phyloP scores from a whole-genome alignment of 768 basidiomycete species.

The Lactarius hatsudake region DNA sequence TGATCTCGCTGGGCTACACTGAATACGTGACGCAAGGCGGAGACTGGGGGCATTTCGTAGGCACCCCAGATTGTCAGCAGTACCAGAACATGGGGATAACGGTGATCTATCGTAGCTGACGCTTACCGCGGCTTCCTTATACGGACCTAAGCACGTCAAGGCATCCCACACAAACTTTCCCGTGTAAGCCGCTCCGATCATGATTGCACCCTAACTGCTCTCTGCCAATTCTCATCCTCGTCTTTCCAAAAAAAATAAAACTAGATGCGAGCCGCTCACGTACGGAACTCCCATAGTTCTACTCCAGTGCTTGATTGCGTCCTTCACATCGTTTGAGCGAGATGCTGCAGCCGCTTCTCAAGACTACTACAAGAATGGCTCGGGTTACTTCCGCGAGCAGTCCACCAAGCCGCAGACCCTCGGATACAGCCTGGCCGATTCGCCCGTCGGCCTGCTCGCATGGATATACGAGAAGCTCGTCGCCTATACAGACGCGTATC shows the following conservation, averaged over 20 bases:
- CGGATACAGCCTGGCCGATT: constrained; percentile 53
- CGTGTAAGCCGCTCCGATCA: constrained; percentile 27
- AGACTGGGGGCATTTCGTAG: constrained; percentile 44
- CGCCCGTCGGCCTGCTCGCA: constrained; percentile 44
- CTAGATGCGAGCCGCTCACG: constrained; percentile 26
- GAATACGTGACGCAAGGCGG: constrained; percentile 46
- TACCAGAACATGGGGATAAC: neutral
- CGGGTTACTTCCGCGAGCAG: constrained; percentile 42
- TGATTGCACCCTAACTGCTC: neutral
- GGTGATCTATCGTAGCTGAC: constrained; percentile 29
- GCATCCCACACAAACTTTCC: too few relatives aligned
- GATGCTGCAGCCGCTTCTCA: constrained; percentile 34
- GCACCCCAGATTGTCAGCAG: neutral
- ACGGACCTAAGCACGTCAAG: constrained; percentile 34
- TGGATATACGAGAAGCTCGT: constrained; percentile 37
- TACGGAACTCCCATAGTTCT: constrained; percentile 32
- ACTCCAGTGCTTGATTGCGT: constrained; percentile 33
- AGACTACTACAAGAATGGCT: constrained; percentile 35
- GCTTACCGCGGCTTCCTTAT: constrained; percentile 27
- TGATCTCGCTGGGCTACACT: constrained; percentile 34
- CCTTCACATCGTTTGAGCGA: constrained; percentile 38
- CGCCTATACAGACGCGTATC: constrained; percentile 42
- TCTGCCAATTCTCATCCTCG: neutral
- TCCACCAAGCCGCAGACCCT: constrained; percentile 34
- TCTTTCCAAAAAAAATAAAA: neutral